Percentiles rank a stretch among this genome's conserved stretches.
phyloP scores from a whole-genome alignment of 345 rosid species.

The Moricandia moricandioides region DNA sequence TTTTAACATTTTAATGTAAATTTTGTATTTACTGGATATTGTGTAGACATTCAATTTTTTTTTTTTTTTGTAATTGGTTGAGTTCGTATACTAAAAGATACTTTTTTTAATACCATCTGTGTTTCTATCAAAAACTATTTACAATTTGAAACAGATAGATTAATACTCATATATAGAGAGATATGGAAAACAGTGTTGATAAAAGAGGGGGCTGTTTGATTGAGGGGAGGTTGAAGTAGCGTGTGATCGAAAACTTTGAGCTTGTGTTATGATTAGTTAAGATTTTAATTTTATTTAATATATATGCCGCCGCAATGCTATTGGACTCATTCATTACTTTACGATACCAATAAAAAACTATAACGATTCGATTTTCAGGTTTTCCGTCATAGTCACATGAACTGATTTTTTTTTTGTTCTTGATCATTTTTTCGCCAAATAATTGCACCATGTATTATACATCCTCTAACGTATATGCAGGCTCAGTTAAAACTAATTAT shows the following conservation, averaged over 20 bases:
- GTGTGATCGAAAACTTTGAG: constrained; percentile 35
- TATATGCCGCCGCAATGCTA: constrained; percentile 32
- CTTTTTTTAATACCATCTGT: too few relatives aligned
- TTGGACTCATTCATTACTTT: constrained; percentile 13
- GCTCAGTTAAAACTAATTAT: neutral
- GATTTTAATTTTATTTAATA: neutral
- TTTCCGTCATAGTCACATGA: constrained; percentile 13
- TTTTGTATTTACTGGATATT: too few relatives aligned
- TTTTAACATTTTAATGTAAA: too few relatives aligned
- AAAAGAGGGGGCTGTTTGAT: constrained; percentile 27
- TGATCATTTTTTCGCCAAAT: constrained; percentile 4
- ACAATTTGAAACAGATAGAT: too few relatives aligned
- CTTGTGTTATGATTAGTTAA: constrained; percentile 17
- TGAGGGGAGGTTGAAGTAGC: constrained; percentile 33
- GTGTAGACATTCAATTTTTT: too few relatives aligned
- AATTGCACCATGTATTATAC: constrained; percentile 1
- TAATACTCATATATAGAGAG: neutral
- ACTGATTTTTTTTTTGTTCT: neutral
- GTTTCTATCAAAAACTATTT: too few relatives aligned
- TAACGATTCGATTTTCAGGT: constrained; percentile 6
- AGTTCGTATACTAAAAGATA: too few relatives aligned
- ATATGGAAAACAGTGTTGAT: constrained; percentile 4
- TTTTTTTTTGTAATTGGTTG: too few relatives aligned
- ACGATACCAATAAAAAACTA: neutral
- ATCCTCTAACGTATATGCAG: neutral